These are phyloP conservation scores for Odontarrhena argentea DNA, from an alignment of 345 rosid species.

Conservation along the genomic window DNA sequence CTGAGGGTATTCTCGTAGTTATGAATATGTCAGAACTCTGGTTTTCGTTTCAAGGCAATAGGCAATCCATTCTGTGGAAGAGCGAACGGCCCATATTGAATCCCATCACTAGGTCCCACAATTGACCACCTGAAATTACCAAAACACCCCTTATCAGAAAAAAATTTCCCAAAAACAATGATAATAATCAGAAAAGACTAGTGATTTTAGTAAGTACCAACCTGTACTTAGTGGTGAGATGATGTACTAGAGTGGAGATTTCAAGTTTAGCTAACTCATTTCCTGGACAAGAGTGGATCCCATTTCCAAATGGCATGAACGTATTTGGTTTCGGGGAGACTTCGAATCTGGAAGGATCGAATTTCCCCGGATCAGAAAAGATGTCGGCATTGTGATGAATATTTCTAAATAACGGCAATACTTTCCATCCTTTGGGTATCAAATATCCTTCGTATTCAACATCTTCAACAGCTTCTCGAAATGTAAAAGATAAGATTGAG, in stretches of 20 bases:
- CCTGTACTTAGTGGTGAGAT: conserved; percentile 91
- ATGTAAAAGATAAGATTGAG: conserved; percentile 81
- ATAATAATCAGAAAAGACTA: conserved; percentile 5
- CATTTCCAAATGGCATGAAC: conserved; percentile 93
- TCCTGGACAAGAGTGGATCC: conserved; percentile 86
- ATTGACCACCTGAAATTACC: conserved; percentile 59
- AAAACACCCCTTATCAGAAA: conserved; percentile 41
- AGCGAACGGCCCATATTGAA: conserved; percentile 86
- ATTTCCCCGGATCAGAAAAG: conserved; percentile 68
- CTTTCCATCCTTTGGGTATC: conserved; percentile 97
- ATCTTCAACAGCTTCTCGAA: conserved; percentile 90
- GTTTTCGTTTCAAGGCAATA: conserved; percentile 56
- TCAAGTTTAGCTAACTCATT: conserved; percentile 87
- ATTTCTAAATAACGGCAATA: conserved; percentile 79
- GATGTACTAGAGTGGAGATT: conserved; percentile 74
- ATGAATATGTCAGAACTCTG: conserved; percentile 7
- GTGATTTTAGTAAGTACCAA: conserved; percentile 31
- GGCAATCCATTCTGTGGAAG: conserved; percentile 86
- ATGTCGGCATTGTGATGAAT: conserved; percentile 80
- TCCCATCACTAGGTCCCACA: conserved; percentile 56
- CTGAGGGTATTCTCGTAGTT: conserved; percentile 6
- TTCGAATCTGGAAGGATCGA: conserved; percentile 88
- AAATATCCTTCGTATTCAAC: conserved; percentile 86
- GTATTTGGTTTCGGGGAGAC: conserved; percentile 77
- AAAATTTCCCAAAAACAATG: conserved; percentile 17